Base-by-base conservation (phyloP, 2,329 filamentous ascomycete genomes). In the Neoascochyta sp. region DNA sequence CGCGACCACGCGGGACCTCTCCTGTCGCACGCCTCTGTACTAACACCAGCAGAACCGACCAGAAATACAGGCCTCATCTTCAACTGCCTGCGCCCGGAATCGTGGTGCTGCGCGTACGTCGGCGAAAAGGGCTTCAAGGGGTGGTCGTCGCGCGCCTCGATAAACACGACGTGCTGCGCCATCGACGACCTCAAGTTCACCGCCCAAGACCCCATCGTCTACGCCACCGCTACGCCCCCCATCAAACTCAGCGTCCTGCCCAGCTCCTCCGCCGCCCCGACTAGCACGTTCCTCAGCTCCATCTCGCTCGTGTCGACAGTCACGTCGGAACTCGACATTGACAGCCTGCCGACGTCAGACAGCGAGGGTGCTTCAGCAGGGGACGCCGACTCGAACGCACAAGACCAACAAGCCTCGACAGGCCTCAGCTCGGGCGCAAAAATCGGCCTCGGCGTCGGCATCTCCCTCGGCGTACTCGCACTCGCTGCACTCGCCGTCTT, bases 111-210 rank as follows among this genome's bases (percentile, higher is more conserved):
- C 10, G 30, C 20, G 1, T 33, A 33, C 16, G 30, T 33, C 8
- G 24, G 30, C 4, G 30, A 15, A 9, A n/a, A n/a, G n/a, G 24
- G 24, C 10, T 13, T 33, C 6, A 23, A 19, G 9, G 30, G 17
- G 13, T 33, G 30, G 30, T 8, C 16, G 2, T 23, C n/a, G 12
- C 24, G 17, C 9, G 30, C 24, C 9, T 8, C 9, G 2, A 27
- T 27, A 24, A 34, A 41, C 23, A 32, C 31, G 7, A 41, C 27
- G 10, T 38, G 34, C 11, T 39, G 36, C 24, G 22, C 32, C 7
- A 34, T 35, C n/a, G 28, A 32, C 9, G 32, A 39, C 14, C 17
- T 39, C 9, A 28, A 15, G 5, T 39, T 39, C 25, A 19, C 10
- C 9, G 32, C 32, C 11, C 10, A 18, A 9, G 32, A 33, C 13